Evolutionary conservation across 2,329 filamentous ascomycete species (phyloP).

Genomic region (Trichophyton rubrum): DNA sequence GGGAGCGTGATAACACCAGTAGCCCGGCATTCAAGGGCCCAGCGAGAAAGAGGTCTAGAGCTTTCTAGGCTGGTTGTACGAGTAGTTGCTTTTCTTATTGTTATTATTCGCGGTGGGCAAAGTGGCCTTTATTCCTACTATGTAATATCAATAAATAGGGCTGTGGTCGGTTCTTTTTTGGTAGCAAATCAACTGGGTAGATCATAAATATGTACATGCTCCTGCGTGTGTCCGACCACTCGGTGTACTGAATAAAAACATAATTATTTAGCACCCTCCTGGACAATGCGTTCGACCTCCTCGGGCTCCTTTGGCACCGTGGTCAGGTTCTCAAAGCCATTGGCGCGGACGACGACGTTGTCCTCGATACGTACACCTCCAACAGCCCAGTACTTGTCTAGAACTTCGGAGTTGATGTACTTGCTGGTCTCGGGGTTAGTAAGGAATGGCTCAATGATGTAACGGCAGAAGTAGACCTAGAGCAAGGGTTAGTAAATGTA

Average conservation of each 20-base stretch:
- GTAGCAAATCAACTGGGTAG: not conserved
- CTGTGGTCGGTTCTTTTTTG: not conserved
- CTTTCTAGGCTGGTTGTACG: not conserved
- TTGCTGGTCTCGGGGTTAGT: constrained; percentile 57
- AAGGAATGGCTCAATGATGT: constrained; percentile 73
- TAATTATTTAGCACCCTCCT: constrained; percentile 5
- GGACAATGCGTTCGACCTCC: constrained; percentile 45
- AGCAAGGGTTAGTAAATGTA: not conserved
- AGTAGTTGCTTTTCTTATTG: not conserved
- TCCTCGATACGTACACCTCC: constrained; percentile 92
- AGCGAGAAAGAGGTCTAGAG: constrained; percentile 27
- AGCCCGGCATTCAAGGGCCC: constrained; percentile 24
- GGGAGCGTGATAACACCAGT: constrained; percentile 26
- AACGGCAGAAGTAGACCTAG: constrained; percentile 78
- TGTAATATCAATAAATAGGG: not conserved
- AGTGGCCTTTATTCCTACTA: not conserved
- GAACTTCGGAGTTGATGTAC: constrained; percentile 61
- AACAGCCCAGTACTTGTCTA: constrained; percentile 74
- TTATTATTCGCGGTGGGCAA: no score
- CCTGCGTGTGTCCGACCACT: not conserved
- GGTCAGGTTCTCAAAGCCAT: constrained; percentile 74
- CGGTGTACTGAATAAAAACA: not conserved
- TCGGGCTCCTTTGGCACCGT: constrained; percentile 59
- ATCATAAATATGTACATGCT: constrained; percentile 1
- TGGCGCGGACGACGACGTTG: constrained; percentile 65